Conservation (phyloP, 106 monocot species). For the Acorus gramineus region DNA sequence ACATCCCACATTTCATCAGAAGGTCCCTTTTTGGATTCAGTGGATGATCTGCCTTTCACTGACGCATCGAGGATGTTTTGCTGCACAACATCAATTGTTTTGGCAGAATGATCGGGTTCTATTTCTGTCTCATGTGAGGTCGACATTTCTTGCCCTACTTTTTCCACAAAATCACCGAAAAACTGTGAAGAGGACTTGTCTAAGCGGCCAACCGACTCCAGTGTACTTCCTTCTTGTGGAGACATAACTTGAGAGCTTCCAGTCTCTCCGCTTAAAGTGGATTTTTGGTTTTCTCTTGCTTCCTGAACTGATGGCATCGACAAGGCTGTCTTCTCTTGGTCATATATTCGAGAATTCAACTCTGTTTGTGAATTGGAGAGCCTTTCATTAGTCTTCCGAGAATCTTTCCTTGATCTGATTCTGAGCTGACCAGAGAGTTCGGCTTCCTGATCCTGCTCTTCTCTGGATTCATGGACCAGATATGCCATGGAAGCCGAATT, state of each 20-base stretch:
- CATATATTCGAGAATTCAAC: not conserved
- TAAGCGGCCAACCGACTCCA: slow-evolving; percentile 31
- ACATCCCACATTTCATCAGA: slow-evolving; percentile 67
- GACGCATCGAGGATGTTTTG: slow-evolving; percentile 2
- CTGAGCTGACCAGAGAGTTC: too few species aligned
- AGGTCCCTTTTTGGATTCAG: slow-evolving; percentile 40
- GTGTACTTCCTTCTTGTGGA: slow-evolving; percentile 5
- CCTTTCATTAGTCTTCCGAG: not conserved
- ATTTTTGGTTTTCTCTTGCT: slow-evolving; percentile 4
- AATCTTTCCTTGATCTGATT: slow-evolving; percentile 3
- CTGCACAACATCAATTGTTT: slow-evolving; percentile 4
- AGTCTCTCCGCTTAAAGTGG: not conserved
- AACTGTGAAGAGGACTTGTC: slow-evolving; percentile 31
- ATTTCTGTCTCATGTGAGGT: slow-evolving; percentile 5
- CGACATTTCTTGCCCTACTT: slow-evolving; percentile 17
- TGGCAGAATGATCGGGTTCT: slow-evolving; percentile 5
- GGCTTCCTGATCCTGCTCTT: not conserved
- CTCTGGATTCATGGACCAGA: not conserved
- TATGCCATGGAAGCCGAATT: not conserved
- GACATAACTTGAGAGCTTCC: not conserved
- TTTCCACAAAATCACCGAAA: slow-evolving; percentile 31
- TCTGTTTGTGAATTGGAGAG: slow-evolving; percentile 1
- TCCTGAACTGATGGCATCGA: slow-evolving; percentile 1
- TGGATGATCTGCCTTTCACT: slow-evolving; percentile 20
- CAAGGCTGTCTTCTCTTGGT: slow-evolving; percentile 1